phyloP scores from a whole-genome alignment of 2,329 filamentous ascomycete genomes.

The Fulvia fulva region DNA sequence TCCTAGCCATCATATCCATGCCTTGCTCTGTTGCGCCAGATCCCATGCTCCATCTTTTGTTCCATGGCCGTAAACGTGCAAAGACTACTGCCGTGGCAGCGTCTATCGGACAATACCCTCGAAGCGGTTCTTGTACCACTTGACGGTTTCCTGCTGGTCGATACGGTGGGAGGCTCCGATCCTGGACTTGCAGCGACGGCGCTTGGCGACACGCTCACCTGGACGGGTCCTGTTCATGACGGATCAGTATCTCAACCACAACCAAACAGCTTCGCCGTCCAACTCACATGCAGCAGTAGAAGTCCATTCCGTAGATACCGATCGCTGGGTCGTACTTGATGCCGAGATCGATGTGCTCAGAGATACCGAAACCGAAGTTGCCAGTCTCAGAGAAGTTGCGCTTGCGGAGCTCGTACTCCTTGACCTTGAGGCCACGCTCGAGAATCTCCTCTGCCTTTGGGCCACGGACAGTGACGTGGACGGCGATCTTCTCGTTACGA shows the following conservation, averaged over 20 bases:
- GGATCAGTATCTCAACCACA: conserved; percentile 7
- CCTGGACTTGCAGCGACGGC: conserved; percentile 80
- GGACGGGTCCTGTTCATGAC: conserved; percentile 68
- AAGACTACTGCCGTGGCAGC: conserved; percentile 19
- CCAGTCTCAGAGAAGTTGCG: conserved; percentile 99
- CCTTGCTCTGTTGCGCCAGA: conserved; percentile 26
- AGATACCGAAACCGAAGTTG: conserved; percentile 99
- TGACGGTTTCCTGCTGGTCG: conserved; percentile 90
- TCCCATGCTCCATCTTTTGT: conserved; percentile 21
- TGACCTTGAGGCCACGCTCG: conserved; percentile 99
- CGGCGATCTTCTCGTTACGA: conserved; percentile 99
- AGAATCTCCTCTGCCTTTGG: conserved; percentile 99
- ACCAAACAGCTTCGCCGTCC: not conserved
- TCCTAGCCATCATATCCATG: conserved; percentile 11
- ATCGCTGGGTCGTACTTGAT: conserved; percentile 99
- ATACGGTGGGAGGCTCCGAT: conserved; percentile 90
- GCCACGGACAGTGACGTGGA: conserved; percentile 98
- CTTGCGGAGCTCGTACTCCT: conserved; percentile 99
- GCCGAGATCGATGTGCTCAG: conserved; percentile 99
- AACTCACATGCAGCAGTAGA: conserved; percentile 95
- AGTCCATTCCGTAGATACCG: conserved; percentile 99
- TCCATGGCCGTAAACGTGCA: conserved; percentile 10
- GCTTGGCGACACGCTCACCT: conserved; percentile 95
- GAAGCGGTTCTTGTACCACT: conserved; percentile 96
- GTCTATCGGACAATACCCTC: conserved; percentile 98